These are phyloP conservation scores for Wickerhamiella qilinensis DNA, from an alignment of 805 yeast genomes.

Conservation along the genomic window DNA sequence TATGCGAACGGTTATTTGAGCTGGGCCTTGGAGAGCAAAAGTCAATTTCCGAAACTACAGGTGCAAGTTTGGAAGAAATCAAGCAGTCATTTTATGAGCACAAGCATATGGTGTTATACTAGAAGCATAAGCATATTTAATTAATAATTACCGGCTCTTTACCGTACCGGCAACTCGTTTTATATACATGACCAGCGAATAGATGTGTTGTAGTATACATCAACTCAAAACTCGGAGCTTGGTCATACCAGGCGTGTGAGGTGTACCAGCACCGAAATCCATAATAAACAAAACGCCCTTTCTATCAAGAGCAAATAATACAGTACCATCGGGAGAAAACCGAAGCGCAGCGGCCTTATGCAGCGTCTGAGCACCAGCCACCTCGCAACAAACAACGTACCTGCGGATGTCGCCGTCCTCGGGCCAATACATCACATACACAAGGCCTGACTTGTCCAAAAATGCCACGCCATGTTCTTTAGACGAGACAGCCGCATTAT, in stretches of 20 bases:
- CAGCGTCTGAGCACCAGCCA: conserved; percentile 53
- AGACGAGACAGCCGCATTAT: conserved; percentile 60
- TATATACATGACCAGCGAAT: too few relatives aligned
- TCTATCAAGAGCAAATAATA: conserved; percentile 58
- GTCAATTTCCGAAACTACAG: too few relatives aligned
- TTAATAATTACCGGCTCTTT: too few relatives aligned
- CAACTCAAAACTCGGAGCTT: conserved; percentile 17
- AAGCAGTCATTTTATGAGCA: too few relatives aligned
- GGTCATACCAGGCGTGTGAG: conserved; percentile 29
- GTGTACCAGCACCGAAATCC: conserved; percentile 78
- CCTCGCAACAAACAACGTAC: conserved; percentile 59
- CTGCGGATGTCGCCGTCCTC: conserved; percentile 31
- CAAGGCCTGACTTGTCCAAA: conserved; percentile 60
- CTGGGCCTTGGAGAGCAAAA: conserved; percentile 11
- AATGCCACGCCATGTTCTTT: conserved; percentile 76
- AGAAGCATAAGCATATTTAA: conserved; percentile 18
- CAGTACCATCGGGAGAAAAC: conserved; percentile 71
- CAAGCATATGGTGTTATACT: conserved; percentile 20
- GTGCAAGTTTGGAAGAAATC: too few relatives aligned
- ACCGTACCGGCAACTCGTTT: too few relatives aligned
- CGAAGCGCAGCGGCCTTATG: conserved; percentile 64
- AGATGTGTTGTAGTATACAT: too few relatives aligned
- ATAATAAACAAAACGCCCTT: conserved; percentile 65
- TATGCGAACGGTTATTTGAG: conserved; percentile 41
- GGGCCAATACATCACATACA: conserved; percentile 47